Evolutionary conservation across 257 asterid genomes (phyloP).

Genomic region (Paraleonurus japonicus): DNA sequence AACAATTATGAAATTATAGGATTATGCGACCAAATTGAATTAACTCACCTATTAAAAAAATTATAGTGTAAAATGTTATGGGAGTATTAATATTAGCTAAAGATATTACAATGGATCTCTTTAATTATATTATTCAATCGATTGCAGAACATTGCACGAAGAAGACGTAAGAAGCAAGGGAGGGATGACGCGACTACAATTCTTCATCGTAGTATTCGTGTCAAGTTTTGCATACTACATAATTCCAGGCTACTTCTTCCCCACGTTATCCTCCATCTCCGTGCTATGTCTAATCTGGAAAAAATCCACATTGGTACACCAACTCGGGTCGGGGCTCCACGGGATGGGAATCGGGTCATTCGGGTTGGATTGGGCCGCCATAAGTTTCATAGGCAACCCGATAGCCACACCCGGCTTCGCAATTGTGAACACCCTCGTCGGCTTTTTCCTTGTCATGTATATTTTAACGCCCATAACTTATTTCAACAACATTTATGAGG

Average conservation of each 20-base stretch:
- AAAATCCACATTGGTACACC: slow-evolving; percentile 40
- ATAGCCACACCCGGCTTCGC: slow-evolving; percentile 53
- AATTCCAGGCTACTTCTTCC: slow-evolving; percentile 48
- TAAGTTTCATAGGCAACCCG: slow-evolving; percentile 44
- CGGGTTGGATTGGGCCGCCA: slow-evolving; percentile 54
- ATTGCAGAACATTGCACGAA: slow-evolving; percentile 61
- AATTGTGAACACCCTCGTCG: slow-evolving; percentile 38
- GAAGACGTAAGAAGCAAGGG: slow-evolving; percentile 53
- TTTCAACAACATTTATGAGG: slow-evolving; percentile 40
- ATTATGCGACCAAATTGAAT: too few relatives aligned
- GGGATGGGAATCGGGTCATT: slow-evolving; percentile 61
- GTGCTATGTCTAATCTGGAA: slow-evolving; percentile 39
- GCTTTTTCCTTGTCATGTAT: slow-evolving; percentile 47
- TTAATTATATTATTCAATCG: too few relatives aligned
- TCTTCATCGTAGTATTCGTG: slow-evolving; percentile 41
- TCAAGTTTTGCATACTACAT: slow-evolving; percentile 69
- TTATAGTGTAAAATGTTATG: too few relatives aligned
- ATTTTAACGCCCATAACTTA: slow-evolving; percentile 49
- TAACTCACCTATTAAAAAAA: too few relatives aligned
- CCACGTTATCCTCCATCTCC: slow-evolving; percentile 44
- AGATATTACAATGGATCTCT: too few relatives aligned
- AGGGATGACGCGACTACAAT: slow-evolving; percentile 52
- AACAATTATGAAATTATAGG: too few relatives aligned
- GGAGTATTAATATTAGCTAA: too few relatives aligned
- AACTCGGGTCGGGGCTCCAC: slow-evolving; percentile 59